A percentile compares a stretch with the other conserved stretches of the same genome.
phyloP scores from a whole-genome alignment of 1,139 yeast genomes.

The Pichia sp. region DNA sequence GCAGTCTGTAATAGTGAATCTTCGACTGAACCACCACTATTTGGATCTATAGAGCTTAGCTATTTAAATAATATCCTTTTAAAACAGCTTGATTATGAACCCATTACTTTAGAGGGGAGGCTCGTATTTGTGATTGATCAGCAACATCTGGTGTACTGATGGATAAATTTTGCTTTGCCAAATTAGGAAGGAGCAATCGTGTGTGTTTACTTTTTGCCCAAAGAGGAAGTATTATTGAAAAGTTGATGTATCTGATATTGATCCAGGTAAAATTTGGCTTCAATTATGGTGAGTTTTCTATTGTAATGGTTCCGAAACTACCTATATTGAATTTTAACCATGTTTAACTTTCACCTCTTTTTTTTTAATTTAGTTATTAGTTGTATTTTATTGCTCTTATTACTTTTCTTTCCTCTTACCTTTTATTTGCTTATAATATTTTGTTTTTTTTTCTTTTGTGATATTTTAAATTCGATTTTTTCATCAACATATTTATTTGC shows the following conservation, averaged over 20 bases:
- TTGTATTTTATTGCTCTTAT: no score
- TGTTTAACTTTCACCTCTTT: no score
- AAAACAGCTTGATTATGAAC: not conserved
- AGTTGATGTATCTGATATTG: not conserved
- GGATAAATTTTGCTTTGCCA: not conserved
- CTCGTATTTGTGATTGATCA: conserved; percentile 1
- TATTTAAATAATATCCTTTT: conserved; percentile 8
- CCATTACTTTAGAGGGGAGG: not conserved
- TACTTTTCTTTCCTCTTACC: no score
- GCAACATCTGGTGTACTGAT: conserved; percentile 2
- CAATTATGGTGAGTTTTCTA: not conserved
- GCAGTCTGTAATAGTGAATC: conserved; percentile 14
- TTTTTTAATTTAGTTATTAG: no score
- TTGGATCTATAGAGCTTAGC: conserved; percentile 9
- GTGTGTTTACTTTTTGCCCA: conserved; percentile 11
- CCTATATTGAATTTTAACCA: no score
- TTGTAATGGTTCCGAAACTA: not conserved
- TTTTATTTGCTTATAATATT: no score
- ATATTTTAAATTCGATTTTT: no score
- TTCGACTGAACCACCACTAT: not conserved
- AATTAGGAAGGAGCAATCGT: not conserved
- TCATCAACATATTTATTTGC: no score
- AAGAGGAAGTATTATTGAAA: conserved; percentile 12
- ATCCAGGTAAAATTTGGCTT: not conserved
- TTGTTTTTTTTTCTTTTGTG: no score